Evolutionary conservation across 768 basidiomycete species (phyloP), one percentile per base, ranked within the genome.

Genomic region (Boletus sp.): DNA sequence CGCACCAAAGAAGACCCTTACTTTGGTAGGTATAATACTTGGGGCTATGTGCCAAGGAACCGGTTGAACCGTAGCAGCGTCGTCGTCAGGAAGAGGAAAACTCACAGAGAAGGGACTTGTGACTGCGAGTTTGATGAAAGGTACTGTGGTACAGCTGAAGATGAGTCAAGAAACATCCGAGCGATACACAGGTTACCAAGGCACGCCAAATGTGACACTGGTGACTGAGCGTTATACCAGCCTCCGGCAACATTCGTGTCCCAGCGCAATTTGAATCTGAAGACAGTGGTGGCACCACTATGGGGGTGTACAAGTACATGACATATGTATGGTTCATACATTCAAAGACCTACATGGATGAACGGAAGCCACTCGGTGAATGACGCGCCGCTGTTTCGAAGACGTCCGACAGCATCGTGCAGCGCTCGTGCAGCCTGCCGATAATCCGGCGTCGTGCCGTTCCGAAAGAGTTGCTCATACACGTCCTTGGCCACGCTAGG

Each of bases 21-120:
- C 49, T 67, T 67, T 67, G 55, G 65, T 17, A 61, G 42, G 33
- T 12, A 15, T 29, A 54, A 40, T 53, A n/a, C 62, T 57, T n/a
- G 35, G 30, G 14, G 18, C 7, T n/a, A 7, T 49, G 7, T 10
- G 35, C 52, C 48, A 42, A 51, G 59, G 10, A 54, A 47, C 29
- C 7, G 35, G 50, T 30, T 24, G 35, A 37, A 2, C n/a, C 36
- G 44, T 47, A 35, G 51, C 50, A 35, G 37, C 17, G 36, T 40
- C 30, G 37, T 29, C 28, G n/a, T 28, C 29, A 37, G 17, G 32
- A 50, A 47, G 46, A 32, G 32, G 39, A 24, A 40, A 40, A 17
- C 37, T 24, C 17, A 17, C 12, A 12, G 50, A 52, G 30, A 24
- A 49, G 33, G 33, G 50, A n/a, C 17, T 12, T 11, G 15, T 28